Base-by-base conservation (phyloP, 305 asterid species). In the Ruellia speciosa region DNA sequence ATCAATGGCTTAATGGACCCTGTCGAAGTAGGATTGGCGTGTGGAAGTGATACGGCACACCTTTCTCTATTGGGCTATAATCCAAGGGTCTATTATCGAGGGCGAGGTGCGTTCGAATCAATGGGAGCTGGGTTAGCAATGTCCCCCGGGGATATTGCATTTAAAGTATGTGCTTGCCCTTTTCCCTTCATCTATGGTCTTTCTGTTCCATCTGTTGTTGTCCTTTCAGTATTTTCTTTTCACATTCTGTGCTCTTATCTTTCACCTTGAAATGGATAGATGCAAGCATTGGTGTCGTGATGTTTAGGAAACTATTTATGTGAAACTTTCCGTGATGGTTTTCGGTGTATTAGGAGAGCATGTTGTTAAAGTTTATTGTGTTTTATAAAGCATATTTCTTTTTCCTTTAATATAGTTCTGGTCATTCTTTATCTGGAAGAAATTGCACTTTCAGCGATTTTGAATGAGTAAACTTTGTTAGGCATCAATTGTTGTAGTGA, bases 21-120 rank as follows among this genome's bases (percentile, higher is more conserved):
- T 39, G 96, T 90, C 18, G 98, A 90, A 78, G 89, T 78, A 7
- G 98, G 98, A 34, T 72, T 90, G 72, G 98, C 74, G 56, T 90
- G 98, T 62, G 96, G 98, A 60, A 90, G 96, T 68, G 98, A 90
- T 61, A 90, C 98, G 5, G 96, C 98, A 4, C 98, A 90, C 79
- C 90, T 90, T 65, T 87, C 96, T 40, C 58, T 90, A 53, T 41
- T 87, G 80, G 96, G 96, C 17, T 90, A 87, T 74, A 94, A 90
- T 66, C 98, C 96, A 0, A 67, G 95, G 62, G 76, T 80, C 19
- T 90, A 85, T 72, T 90, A 90, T 65, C 93, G 95, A 31, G 98
- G 98, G 35, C 84, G 98, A 49, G 98, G 98, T 59, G 95, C 98
- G 16, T 90, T 90, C 62, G 95, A 90, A 58, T 90, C 96, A 3